Base-by-base conservation (phyloP, 2,329 filamentous ascomycete genomes). In the Ceratocystis destructans region DNA sequence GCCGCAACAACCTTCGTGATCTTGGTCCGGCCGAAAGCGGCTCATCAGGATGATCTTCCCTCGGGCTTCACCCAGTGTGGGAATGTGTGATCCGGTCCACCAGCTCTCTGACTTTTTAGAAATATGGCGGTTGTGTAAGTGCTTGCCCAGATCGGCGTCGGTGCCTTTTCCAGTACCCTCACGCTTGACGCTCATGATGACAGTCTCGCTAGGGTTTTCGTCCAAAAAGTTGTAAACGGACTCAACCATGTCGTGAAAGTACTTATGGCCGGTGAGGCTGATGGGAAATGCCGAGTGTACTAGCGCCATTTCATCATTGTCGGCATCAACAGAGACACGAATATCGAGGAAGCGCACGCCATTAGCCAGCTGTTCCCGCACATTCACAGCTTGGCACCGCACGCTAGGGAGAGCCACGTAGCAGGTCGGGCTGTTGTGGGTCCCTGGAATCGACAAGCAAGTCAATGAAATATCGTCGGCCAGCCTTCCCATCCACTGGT, bases 261-360 rank as follows among this genome's bases (percentile, higher is more conserved):
- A 88, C 75, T 91, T 95, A 70, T 80, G 83, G 1, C 90, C 90
- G 0, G 87, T 89, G 41, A 99, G 80, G 2, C 89, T 87, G 74
- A 97, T 85, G 66, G 94, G 91, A 74, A 97, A 97, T 28, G 85
- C 89, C 72, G 87, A 86, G 78, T 99, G 94, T 3, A 97, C 93
- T 37, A 99, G 88, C 65, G 86, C 79, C 17, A 97, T 81, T 50
- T 83, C 81, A 73, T 90, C 85, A 70, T 83, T 83, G 69, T 80
- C 79, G 45, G 74, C 70, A 70, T 72, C 77, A 66, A 77, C 79
- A 45, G 77, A 79, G 66, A 96, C 88, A 64, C 94, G 86, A 69
- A 99, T 84, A 74, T 99, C 94, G 70, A 99, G 86, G 79, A 96
- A 97, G 64, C 94, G 90, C 59, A 97, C 88, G 33, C 94, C 94